Percentiles rank a stretch among this genome's conserved stretches.
phyloP scores from a whole-genome alignment of 192 early-diverging fungal species.

The Gamsiella multidivaricata region DNA sequence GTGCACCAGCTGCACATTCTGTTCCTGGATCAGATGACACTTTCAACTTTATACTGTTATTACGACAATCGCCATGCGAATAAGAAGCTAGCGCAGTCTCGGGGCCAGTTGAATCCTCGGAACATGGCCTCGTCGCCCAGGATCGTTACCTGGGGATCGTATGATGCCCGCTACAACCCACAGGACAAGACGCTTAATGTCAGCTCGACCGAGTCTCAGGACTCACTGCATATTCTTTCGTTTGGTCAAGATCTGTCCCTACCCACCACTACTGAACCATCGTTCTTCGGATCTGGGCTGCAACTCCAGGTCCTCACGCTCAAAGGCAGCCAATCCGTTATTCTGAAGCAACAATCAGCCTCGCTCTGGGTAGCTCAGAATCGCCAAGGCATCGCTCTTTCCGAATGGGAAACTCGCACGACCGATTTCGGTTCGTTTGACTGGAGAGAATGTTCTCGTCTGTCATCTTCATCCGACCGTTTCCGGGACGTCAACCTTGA shows the following conservation, averaged over 20 bases:
- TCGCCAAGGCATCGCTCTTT: background rate
- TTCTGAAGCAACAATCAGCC: background rate
- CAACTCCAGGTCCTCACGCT: constrained; percentile 22
- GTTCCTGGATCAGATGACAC: constrained; percentile 16
- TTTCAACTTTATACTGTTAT: constrained; percentile 40
- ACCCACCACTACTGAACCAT: background rate
- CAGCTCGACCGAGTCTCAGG: constrained; percentile 45
- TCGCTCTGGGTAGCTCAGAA: constrained; percentile 17
- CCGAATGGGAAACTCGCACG: constrained; percentile 16
- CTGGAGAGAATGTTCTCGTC: constrained; percentile 34
- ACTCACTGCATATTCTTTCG: constrained; percentile 51
- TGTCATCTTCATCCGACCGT: constrained; percentile 5
- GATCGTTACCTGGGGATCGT: constrained; percentile 64
- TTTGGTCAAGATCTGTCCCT: constrained; percentile 21
- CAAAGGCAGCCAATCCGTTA: constrained; percentile 16
- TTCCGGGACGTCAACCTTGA: constrained; percentile 39
- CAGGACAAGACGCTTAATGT: constrained; percentile 23
- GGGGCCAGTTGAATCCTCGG: background rate
- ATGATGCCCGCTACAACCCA: constrained; percentile 54
- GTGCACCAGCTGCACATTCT: constrained; percentile 47
- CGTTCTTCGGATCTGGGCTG: constrained; percentile 18
- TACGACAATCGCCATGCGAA: constrained; percentile 32
- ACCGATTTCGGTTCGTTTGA: constrained; percentile 16
- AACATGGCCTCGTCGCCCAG: constrained; percentile 33
- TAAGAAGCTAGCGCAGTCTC: background rate